Conservation (phyloP, 1,284 basidiomycete genomes). For the Wallemia mellicola region DNA sequence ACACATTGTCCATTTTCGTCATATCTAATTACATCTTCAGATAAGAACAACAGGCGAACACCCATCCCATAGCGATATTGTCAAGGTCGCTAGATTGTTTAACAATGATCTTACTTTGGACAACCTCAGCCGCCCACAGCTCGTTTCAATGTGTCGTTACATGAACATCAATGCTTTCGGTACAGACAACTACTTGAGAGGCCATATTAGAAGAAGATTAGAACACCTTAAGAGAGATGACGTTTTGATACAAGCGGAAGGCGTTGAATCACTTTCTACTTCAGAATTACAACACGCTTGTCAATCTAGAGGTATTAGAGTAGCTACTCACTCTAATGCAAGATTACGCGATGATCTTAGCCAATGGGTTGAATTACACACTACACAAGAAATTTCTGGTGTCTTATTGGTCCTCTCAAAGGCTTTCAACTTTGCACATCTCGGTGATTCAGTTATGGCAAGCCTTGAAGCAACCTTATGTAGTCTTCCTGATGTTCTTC, state of each 20-base stretch:
- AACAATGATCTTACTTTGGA: slow-evolving; percentile 93
- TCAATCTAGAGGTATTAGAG: slow-evolving; percentile 77
- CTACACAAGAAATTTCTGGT: slow-evolving; percentile 58
- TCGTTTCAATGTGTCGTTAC: slow-evolving; percentile 87
- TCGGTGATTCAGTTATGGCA: slow-evolving; percentile 49
- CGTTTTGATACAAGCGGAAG: slow-evolving; percentile 57
- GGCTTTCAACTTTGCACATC: slow-evolving; percentile 69
- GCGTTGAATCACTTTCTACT: slow-evolving; percentile 64
- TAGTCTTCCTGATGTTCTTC: slow-evolving; percentile 75
- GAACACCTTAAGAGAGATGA: slow-evolving; percentile 69
- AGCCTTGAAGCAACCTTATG: slow-evolving; percentile 71
- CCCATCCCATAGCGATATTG: slow-evolving; percentile 58
- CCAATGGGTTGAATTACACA: slow-evolving; percentile 80
- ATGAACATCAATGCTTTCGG: slow-evolving; percentile 97
- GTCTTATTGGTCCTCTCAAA: slow-evolving; percentile 72
- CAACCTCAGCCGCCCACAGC: slow-evolving; percentile 84
- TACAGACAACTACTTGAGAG: slow-evolving; percentile 92
- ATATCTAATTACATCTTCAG: too few relatives aligned
- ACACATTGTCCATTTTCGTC: too few relatives aligned
- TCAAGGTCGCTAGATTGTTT: slow-evolving; percentile 85
- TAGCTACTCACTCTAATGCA: slow-evolving; percentile 50
- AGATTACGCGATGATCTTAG: slow-evolving; percentile 59
- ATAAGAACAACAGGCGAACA: slow-evolving; percentile 83
- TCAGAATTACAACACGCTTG: slow-evolving; percentile 74
- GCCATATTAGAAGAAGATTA: slow-evolving; percentile 62